phyloP scores from a whole-genome alignment of 352 stramenopile genomes.

The Phytophthora foliorum region DNA sequence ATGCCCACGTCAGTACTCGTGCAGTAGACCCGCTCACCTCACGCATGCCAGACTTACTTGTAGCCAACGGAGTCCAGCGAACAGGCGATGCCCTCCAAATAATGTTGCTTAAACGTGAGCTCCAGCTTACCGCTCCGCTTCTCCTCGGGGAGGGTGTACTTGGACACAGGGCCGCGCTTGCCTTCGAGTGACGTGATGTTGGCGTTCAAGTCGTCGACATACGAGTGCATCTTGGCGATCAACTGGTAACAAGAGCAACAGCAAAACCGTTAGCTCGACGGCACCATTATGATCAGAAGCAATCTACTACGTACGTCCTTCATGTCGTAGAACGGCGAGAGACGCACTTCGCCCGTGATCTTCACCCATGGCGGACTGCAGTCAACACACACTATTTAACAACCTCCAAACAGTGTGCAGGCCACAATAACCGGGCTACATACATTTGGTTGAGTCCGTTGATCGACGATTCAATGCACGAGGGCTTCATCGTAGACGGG shows the following conservation, averaged over 20 bases:
- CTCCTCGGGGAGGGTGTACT: conserved; percentile 89
- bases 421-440: conserved; percentile 13
- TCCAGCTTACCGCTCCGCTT: conserved; percentile 86
- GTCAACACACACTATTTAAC: not conserved
- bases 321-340: conserved; percentile 94
- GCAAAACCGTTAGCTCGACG: not conserved
- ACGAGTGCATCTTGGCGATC: conserved; percentile 68
- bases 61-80: conserved; percentile 90
- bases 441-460: conserved; percentile 84
- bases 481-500: conserved; percentile 84
- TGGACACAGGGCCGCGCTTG: conserved; percentile 85
- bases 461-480: conserved; percentile 71
- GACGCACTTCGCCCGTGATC: conserved; percentile 90
- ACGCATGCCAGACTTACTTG: conserved; percentile 39
- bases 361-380: conserved; percentile 88
- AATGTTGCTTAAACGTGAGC: conserved; percentile 80
- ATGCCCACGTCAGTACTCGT: not conserved
- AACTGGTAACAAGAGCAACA: conserved; percentile 39
- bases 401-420: too few relatives aligned
- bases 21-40: not conserved
- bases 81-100: conserved; percentile 92
- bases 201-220: conserved; percentile 89
- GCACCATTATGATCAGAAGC: not conserved
- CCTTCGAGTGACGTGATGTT: conserved; percentile 80
- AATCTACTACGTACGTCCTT: conserved; percentile 63